These are phyloP conservation scores for Ophiosphaerella narmari DNA, from an alignment of 2,329 filamentous ascomycete genomes.

Conservation along the genomic window DNA sequence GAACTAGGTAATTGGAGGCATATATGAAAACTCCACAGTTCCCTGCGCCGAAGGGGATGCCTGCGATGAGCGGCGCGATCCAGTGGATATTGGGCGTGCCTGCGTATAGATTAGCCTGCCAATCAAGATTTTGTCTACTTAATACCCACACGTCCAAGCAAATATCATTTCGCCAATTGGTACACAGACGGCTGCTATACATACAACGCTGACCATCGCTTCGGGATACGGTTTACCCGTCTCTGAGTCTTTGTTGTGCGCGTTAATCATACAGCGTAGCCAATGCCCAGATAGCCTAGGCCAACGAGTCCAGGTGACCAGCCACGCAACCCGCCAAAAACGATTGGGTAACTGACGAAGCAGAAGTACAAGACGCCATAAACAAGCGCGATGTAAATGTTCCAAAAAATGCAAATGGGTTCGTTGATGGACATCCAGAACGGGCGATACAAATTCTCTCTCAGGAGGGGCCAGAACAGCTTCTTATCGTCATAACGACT, in stretches of 20 bases:
- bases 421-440: constrained; percentile 79
- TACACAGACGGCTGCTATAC: constrained; percentile 73
- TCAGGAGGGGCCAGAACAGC: constrained; percentile 69
- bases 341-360: constrained; percentile 87
- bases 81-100: too few species aligned
- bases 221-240: constrained; percentile 78
- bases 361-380: constrained; percentile 89
- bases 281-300: constrained; percentile 76
- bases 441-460: constrained; percentile 75
- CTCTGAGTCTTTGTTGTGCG: constrained; percentile 72
- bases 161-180: constrained; percentile 84
- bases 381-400: constrained; percentile 72
- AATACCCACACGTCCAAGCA: constrained; percentile 67
- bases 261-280: constrained; percentile 78
- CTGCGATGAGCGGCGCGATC: too few species aligned
- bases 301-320: constrained; percentile 77
- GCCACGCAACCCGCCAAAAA: constrained; percentile 75
- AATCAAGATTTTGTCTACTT: too few species aligned
- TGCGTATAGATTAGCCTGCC: too few species aligned
- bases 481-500: constrained; percentile 80
- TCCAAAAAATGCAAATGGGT: constrained; percentile 83
- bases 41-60: too few species aligned
- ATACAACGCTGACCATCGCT: constrained; percentile 79
- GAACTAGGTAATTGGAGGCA: too few species aligned
- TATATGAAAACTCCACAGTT: too few species aligned